A percentile compares a stretch with the other conserved stretches of the same genome.
Evolutionary conservation across 2,329 filamentous ascomycete species (phyloP).

Genomic region (Cladosporium velox): DNA sequence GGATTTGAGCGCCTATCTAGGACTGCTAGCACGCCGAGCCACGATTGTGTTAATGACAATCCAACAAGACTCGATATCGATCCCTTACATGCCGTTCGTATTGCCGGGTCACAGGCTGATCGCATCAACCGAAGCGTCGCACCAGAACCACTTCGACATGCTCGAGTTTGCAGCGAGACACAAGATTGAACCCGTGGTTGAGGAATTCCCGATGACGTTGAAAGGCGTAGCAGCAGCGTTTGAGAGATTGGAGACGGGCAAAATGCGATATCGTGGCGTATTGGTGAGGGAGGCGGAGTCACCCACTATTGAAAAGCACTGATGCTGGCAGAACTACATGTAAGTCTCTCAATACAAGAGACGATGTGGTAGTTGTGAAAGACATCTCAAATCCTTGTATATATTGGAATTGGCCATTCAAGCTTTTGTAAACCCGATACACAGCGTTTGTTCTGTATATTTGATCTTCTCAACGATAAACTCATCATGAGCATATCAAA

Average conservation of each 20-base stretch:
- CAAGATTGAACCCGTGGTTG: slow-evolving; percentile 47
- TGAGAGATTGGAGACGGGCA: slow-evolving; percentile 42
- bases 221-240: slow-evolving; percentile 47
- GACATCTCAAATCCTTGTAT: not conserved
- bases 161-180: slow-evolving; percentile 47
- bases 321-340: not conserved
- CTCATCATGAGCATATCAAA: not conserved
- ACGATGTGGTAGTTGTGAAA: not conserved
- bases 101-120: slow-evolving; percentile 38
- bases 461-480: not conserved
- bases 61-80: slow-evolving; percentile 32
- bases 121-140: slow-evolving; percentile 37
- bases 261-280: slow-evolving; percentile 51
- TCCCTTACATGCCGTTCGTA: slow-evolving; percentile 40
- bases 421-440: not conserved
- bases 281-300: slow-evolving; percentile 24
- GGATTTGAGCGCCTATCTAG: slow-evolving; percentile 30
- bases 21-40: slow-evolving; percentile 35
- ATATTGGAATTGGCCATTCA: not conserved
- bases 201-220: slow-evolving; percentile 46
- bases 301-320: not conserved
- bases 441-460: not conserved
- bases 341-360: not conserved
- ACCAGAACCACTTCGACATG: slow-evolving; percentile 43
- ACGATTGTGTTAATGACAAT: slow-evolving; percentile 41